Evolutionary conservation across 306 rosid genomes (phyloP), one percentile per base, ranked within the genome.

Genomic region (Fragaria nilgerrensis): DNA sequence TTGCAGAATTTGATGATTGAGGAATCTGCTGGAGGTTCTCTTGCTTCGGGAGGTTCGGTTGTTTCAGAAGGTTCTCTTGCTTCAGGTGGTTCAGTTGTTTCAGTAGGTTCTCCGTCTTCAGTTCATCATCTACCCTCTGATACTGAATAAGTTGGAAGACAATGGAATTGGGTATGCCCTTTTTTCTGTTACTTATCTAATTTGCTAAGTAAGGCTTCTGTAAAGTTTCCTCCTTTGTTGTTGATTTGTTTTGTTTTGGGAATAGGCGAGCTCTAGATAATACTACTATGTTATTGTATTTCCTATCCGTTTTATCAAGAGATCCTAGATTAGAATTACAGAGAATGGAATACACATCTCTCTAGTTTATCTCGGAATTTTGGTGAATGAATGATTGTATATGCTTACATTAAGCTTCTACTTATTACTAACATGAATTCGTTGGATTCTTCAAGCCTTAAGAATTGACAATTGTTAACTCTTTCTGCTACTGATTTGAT

Each of bases 1-100:
- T 36, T 94, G 82, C 84, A 86, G 80, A 87, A 89, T 61, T 80
- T 94, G 91, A 82, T 82, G 88, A 5, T 3, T 2, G 91, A 88
- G 25, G 93, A 87, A 20, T 39, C 88, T 75, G 77, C 87, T 1
- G 68, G n/a, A 1, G 23, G 34, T 27, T 50, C 65, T 5, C 27
- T 43, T 1, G 69, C 55, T 36, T 55, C 61, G 9, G 23, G 45
- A 3, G 23, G 45, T 34, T 29, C 65, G 1, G 7, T 25, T 9
- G 34, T 62, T 7, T 49, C 70, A 5, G 8, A 4, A 14, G 15
- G 23, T 6, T 58, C 64, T 19, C 36, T 61, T 0, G 75, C 55
- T 39, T 82, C 96, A 27, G 37, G 44, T 2, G 25, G 43, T 64
- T 62, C 67, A 0, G 43, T 32, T 29, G 23, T 67, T 20, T 39